A percentile compares a stretch with the other conserved stretches of the same genome.
Evolutionary conservation across 1,139 yeast genomes (phyloP).

Genomic region (Debaryomyces coudertii): DNA sequence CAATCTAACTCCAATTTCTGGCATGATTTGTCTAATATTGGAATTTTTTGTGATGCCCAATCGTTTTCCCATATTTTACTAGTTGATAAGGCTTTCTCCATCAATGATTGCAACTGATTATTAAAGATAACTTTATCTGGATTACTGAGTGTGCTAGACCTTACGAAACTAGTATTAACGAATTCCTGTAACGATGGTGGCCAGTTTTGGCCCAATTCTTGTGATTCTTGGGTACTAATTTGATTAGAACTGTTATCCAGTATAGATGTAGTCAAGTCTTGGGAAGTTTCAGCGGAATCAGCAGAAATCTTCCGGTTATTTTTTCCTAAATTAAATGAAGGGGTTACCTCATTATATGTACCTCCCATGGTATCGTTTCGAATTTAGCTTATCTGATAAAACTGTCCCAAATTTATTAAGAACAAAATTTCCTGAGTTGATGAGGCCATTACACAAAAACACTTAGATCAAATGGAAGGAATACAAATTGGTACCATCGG

Average conservation of each 20-base stretch:
- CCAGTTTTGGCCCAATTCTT: conserved; percentile 24
- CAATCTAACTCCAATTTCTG: conserved; percentile 21
- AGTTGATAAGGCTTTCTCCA: conserved; percentile 47
- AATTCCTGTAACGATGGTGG: conserved; percentile 37
- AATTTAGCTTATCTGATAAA: conserved; percentile 1
- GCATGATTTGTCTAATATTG: conserved; percentile 42
- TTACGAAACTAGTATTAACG: conserved; percentile 30
- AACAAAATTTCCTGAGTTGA: background rate
- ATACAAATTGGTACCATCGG: background rate
- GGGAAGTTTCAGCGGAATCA: background rate
- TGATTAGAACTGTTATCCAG: background rate
- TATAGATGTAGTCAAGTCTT: background rate
- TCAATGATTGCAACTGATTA: conserved; percentile 31
- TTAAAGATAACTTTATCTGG: conserved; percentile 28
- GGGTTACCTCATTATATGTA: conserved; percentile 14
- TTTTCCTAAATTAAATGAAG: conserved; percentile 11
- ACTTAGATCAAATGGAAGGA: background rate
- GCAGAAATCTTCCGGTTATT: background rate
- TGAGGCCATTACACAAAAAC: conserved; percentile 5
- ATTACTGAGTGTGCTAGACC: conserved; percentile 24
- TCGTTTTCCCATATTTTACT: conserved; percentile 55
- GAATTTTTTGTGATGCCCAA: conserved; percentile 62
- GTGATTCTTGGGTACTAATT: background rate
- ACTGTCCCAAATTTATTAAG: background rate
- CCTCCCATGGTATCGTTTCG: conserved; percentile 8